Conservation (phyloP, 371 early-diverging fungal species). For the Coemansia sp. region DNA sequence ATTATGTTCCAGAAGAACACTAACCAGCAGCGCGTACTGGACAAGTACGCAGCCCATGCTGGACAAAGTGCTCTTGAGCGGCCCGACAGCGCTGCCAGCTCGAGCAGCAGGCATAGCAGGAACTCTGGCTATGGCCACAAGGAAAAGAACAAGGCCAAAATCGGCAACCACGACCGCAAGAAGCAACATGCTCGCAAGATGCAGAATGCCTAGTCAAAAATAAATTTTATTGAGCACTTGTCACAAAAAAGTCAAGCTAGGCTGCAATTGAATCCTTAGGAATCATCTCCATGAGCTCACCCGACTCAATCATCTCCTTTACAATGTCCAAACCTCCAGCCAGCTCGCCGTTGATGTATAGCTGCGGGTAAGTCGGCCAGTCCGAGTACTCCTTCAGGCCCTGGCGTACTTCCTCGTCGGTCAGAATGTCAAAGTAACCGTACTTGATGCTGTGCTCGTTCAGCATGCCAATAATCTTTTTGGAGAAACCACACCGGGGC, state of each 20-base stretch:
- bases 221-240: too few species aligned
- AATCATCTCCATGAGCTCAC: slow-evolving; percentile 51
- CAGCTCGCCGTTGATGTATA: slow-evolving; percentile 90
- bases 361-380: slow-evolving; percentile 88
- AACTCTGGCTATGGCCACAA: slow-evolving; percentile 36
- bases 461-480: slow-evolving; percentile 68
- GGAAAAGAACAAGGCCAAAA: slow-evolving; percentile 63
- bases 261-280: slow-evolving; percentile 26
- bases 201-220: slow-evolving; percentile 23
- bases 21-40: slow-evolving; percentile 60
- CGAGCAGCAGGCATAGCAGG: slow-evolving; percentile 2
- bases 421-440: slow-evolving; percentile 81
- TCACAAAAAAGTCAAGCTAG: background rate
- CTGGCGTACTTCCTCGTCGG: slow-evolving; percentile 85
- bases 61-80: slow-evolving; percentile 44
- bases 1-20: slow-evolving; percentile 82
- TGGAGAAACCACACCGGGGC: slow-evolving; percentile 87
- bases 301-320: slow-evolving; percentile 73
- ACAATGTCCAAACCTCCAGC: slow-evolving; percentile 94
- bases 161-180: slow-evolving; percentile 68
- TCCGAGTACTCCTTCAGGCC: slow-evolving; percentile 61
- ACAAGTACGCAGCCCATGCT: slow-evolving; percentile 62
- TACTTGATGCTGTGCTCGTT: slow-evolving; percentile 70
- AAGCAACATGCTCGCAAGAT: slow-evolving; percentile 64
- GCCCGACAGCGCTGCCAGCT: background rate